Percentiles rank a stretch among this genome's conserved stretches.
These are phyloP conservation scores for Septoria linicola DNA, from an alignment of 2,329 filamentous ascomycete genomes.

Conservation along the genomic window DNA sequence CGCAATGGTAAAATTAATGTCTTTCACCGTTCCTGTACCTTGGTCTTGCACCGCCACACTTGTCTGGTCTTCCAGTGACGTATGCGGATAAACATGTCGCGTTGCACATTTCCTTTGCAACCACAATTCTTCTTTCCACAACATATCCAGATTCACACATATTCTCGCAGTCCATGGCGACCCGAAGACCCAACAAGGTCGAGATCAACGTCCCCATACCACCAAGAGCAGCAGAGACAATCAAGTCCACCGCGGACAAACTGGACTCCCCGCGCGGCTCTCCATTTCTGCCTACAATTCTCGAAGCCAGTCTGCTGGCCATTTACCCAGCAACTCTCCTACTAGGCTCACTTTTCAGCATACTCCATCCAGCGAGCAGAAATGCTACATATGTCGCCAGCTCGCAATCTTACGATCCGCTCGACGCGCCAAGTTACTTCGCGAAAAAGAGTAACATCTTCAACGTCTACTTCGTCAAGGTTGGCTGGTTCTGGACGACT, in stretches of 20 bases:
- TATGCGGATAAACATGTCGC: no score
- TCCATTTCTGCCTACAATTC: conserved; percentile 67
- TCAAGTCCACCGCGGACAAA: conserved; percentile 7
- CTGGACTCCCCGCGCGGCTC: conserved; percentile 34
- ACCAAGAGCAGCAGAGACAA: neutral
- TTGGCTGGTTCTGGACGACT: conserved; percentile 90
- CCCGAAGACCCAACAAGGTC: conserved; percentile 10
- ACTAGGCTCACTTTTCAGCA: conserved; percentile 77
- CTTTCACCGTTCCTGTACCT: no score
- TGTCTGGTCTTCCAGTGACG: no score
- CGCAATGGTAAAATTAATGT: neutral
- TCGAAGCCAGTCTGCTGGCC: conserved; percentile 63
- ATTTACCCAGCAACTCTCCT: conserved; percentile 77
- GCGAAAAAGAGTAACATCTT: conserved; percentile 90
- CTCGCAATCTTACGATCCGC: conserved; percentile 62
- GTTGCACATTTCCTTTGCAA: no score
- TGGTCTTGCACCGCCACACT: no score
- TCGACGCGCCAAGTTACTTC: conserved; percentile 76
- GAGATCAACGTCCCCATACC: conserved; percentile 9
- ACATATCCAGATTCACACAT: neutral
- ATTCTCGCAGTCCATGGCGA: conserved; percentile 1
- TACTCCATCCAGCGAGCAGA: conserved; percentile 74
- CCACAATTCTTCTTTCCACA: neutral
- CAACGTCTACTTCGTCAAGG: conserved; percentile 91
- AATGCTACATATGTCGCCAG: conserved; percentile 59